Evolutionary conservation across 352 stramenopile species (phyloP), one percentile per base, ranked within the genome.

Genomic region (Peronospora belbahrii): DNA sequence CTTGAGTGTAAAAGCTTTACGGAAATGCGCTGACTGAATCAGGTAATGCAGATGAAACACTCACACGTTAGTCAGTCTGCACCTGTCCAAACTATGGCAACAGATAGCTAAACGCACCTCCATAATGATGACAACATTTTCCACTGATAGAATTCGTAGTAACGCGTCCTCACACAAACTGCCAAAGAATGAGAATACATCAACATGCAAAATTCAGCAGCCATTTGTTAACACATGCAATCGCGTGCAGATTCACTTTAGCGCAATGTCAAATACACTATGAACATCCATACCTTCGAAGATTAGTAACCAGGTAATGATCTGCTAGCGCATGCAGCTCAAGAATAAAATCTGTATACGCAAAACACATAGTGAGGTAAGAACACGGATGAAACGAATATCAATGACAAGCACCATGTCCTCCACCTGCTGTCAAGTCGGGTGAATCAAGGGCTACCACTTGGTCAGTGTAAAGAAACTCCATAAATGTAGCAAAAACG

Each of bases 401-500:
- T 19, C n/a, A 20, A 35, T n/a, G 18, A 17, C 34, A 24, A n/a
- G n/a, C n/a, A n/a, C n/a, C n/a, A n/a, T n/a, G n/a, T n/a, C n/a
- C n/a, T 48, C 13, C 41, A 87, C 75, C 72, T 44, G 72, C 58
- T 32, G 64, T 65, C 23, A 76, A 4, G 36, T 74, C 63, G 0
- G 41, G 34, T 35, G 50, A 52, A 24, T 52, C 14, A 4, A 93
- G 54, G 4, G 52, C 58, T 1, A 38, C 39, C 2, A 94, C 83
- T 52, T 87, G 62, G 36, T 95, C 86, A 10, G 84, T 94, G 60
- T 96, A 96, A 4, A 96, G 56, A 45, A 85, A 96, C 51, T 95
- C 84, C 33, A 96, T 70, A 34, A 96, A 60, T 17, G 76, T 74
- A 18, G 79, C 51, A 41, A 96, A 94, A 4, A 78, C 82, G 22